Conservation (phyloP, 495 filamentous ascomycete species). For the Penicillium angulare region DNA sequence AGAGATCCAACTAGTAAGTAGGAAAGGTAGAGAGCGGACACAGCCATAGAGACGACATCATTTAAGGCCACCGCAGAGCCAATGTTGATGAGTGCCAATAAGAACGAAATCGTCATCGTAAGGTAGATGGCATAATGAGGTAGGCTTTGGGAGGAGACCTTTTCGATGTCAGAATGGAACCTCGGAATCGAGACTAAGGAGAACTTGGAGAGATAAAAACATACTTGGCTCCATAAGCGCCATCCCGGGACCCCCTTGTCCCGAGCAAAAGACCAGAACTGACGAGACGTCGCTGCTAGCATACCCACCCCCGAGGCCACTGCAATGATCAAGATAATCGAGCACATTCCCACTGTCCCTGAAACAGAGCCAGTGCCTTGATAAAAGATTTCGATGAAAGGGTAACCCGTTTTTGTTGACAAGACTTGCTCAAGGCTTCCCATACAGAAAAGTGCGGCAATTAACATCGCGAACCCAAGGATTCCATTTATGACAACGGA, state of each 20-base stretch:
- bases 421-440: slow-evolving; percentile 32
- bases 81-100: slow-evolving; percentile 43
- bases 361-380: slow-evolving; percentile 39
- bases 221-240: slow-evolving; percentile 39
- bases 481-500: slow-evolving; percentile 39
- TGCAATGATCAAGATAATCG: slow-evolving; percentile 34
- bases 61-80: slow-evolving; percentile 42
- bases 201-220: slow-evolving; percentile 47
- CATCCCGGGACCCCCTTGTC: slow-evolving; percentile 57
- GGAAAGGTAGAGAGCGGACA: slow-evolving; percentile 38
- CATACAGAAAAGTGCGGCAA: slow-evolving; percentile 38
- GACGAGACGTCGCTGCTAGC: slow-evolving; percentile 49
- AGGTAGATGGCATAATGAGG: slow-evolving; percentile 30
- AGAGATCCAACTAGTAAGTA: slow-evolving; percentile 31
- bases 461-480: slow-evolving; percentile 39
- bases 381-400: slow-evolving; percentile 50
- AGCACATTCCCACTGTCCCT: slow-evolving; percentile 32
- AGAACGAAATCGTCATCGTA: slow-evolving; percentile 21
- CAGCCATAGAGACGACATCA: slow-evolving; percentile 40
- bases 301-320: slow-evolving; percentile 41
- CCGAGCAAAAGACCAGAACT: slow-evolving; percentile 57
- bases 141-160: slow-evolving; percentile 11
- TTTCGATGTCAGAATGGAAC: background rate
- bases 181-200: slow-evolving; percentile 30
- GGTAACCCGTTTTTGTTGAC: slow-evolving; percentile 37